Conservation (phyloP, 345 rosid species). For the Hevea brasiliensis region DNA sequence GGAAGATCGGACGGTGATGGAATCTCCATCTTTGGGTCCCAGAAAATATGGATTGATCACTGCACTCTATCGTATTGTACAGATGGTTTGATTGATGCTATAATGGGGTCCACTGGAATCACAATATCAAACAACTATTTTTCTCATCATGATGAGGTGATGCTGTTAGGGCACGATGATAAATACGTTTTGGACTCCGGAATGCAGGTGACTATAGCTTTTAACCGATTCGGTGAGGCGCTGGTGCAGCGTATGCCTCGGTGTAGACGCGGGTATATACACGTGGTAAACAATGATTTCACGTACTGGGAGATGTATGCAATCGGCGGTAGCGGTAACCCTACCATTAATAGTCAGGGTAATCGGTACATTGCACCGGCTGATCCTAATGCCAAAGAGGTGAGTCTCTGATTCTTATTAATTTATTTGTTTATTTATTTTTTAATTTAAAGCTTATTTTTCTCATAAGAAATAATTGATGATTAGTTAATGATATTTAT, state of each 20-base stretch:
- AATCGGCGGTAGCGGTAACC: slow-evolving; percentile 91
- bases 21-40: slow-evolving; percentile 66
- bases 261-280: slow-evolving; percentile 87
- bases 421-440: not conserved
- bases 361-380: slow-evolving; percentile 84
- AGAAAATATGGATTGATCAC: slow-evolving; percentile 89
- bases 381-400: slow-evolving; percentile 77
- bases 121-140: slow-evolving; percentile 80
- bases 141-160: slow-evolving; percentile 79
- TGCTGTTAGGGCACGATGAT: slow-evolving; percentile 86
- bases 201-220: slow-evolving; percentile 95
- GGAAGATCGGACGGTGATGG: slow-evolving; percentile 93
- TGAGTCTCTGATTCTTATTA: not conserved
- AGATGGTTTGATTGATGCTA: slow-evolving; percentile 86
- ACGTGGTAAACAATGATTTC: slow-evolving; percentile 93
- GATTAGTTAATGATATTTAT: no score
- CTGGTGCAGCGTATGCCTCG: slow-evolving; percentile 97
- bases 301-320: slow-evolving; percentile 96
- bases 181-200: slow-evolving; percentile 56
- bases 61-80: slow-evolving; percentile 70
- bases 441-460: no score
- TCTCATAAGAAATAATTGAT: no score
- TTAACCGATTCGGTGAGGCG: slow-evolving; percentile 76
- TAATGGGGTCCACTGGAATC: slow-evolving; percentile 84
- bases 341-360: slow-evolving; percentile 95